A percentile compares a stretch with the other conserved stretches of the same genome.
Conservation (phyloP, 1,284 basidiomycete species). For the Apiotrichum akiyoshidainum region DNA sequence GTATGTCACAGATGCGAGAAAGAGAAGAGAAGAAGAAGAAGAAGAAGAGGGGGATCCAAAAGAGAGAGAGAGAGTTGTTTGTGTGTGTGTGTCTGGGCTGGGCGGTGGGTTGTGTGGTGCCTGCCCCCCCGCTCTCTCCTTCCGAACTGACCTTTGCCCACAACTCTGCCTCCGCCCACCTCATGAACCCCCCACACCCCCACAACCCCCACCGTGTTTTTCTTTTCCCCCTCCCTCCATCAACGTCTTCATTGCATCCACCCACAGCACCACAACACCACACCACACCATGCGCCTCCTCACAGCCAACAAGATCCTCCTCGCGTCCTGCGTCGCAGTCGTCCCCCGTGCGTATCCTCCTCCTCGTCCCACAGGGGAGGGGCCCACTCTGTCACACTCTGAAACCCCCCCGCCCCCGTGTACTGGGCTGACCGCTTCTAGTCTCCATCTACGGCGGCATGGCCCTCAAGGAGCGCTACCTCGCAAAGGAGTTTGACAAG, state of each 20-base stretch:
- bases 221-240: not conserved
- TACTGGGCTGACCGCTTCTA: not conserved
- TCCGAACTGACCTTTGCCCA: too few relatives aligned
- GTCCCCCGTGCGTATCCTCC: conserved; percentile 31
- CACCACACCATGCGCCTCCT: conserved; percentile 26
- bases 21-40: not conserved
- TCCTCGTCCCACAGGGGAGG: not conserved
- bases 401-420: not conserved
- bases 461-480: conserved; percentile 34
- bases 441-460: conserved; percentile 38
- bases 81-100: too few relatives aligned
- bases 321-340: conserved; percentile 32
- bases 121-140: too few relatives aligned
- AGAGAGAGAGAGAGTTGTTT: not conserved
- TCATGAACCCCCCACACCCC: too few relatives aligned
- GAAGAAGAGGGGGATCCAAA: not conserved
- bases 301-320: conserved; percentile 37
- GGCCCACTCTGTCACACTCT: not conserved
- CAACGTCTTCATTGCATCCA: not conserved
- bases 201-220: not conserved
- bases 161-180: too few relatives aligned
- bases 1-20: not conserved
- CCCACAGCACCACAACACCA: not conserved
- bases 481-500: conserved; percentile 26
- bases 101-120: too few relatives aligned